Conservation (phyloP, 2,329 filamentous ascomycete genomes). For the Fusarium sp. region DNA sequence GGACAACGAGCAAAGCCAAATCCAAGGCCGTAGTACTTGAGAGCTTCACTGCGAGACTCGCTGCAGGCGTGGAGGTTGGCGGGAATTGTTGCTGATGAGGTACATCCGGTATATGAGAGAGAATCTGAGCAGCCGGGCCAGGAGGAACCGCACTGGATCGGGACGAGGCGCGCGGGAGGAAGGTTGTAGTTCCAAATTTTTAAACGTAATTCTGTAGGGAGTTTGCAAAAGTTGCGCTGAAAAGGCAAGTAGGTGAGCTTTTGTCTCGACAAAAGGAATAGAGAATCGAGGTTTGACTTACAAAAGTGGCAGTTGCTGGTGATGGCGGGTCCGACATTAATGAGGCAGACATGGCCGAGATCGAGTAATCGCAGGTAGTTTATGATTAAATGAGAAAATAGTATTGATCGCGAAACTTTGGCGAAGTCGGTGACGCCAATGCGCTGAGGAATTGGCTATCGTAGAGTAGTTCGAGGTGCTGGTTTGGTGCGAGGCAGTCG, state of each 20-base stretch:
- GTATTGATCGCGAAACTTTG: not conserved
- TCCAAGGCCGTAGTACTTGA: slow-evolving; percentile 55
- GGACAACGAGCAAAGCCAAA: slow-evolving; percentile 59
- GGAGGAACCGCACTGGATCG: slow-evolving; percentile 56
- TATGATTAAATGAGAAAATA: not conserved
- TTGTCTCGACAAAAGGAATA: not conserved
- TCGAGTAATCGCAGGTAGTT: not conserved
- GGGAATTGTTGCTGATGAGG: slow-evolving; percentile 57
- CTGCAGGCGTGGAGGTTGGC: slow-evolving; percentile 60
- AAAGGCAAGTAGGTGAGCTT: not conserved
- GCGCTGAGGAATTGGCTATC: not conserved
- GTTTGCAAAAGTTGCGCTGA: slow-evolving; percentile 57
- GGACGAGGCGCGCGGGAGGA: slow-evolving; percentile 58
- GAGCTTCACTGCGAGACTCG: slow-evolving; percentile 60
- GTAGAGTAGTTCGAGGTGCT: not conserved
- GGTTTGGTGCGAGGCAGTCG: not conserved
- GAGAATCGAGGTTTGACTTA: slow-evolving; percentile 24
- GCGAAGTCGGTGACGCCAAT: slow-evolving; percentile 6
- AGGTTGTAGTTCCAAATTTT: slow-evolving; percentile 62
- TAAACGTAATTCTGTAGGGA: slow-evolving; percentile 61
- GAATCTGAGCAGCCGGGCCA: slow-evolving; percentile 44
- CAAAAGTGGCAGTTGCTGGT: slow-evolving; percentile 25
- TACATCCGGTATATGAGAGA: slow-evolving; percentile 52
- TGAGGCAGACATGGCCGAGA: slow-evolving; percentile 19
- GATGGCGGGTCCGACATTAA: slow-evolving; percentile 8